Evolutionary conservation across 2,329 filamentous ascomycete species (phyloP), one percentile per base, ranked within the genome.

Genomic region (Aspergillus chevalieri): DNA sequence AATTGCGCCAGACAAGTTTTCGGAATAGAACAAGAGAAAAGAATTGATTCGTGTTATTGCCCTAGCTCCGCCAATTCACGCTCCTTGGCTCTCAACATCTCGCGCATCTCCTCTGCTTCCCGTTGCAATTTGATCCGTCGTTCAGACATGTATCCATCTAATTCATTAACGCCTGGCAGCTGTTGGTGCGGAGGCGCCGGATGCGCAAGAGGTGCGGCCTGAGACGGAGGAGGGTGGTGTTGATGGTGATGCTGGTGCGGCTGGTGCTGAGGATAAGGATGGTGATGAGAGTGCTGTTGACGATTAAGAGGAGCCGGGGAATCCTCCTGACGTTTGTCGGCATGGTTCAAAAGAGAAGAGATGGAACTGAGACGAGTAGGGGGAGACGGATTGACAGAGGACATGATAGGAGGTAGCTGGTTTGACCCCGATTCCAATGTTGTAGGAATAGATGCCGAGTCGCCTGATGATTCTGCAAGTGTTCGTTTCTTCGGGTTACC

Each of bases 101-200:
- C 81, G 34, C 86, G 79, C 83, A 93, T 93, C 47, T 77, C 76
- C 61, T 91, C 86, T 0, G 87, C 83, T 65, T 94, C 88, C 21
- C 82, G 77, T 63, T 85, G 79, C 44, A 94, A 71, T 44, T 83
- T 79, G 7, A 80, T 80, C 44, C 85, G 78, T 48, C 83, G 78
- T 55, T 87, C 84, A 3, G 78, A 76, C 57, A 80, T 84, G 6
- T 74, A 63, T 12, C 72, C 73, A 26, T 80, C 79, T n/a, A 66
- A 69, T 26, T 81, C 77, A 9, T 58, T 70, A 8, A 67, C 65
- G 38, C 65, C 56, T 26, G 57, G 62, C 19, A 66, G 51, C n/a
- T 63, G 51, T 47, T 65, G 65, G 33, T 57, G 50, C 38, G 38
- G 19, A 17, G 59, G 54, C 17, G 53, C 52, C 12, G 55, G 51